Evolutionary conservation across 495 filamentous ascomycete species (phyloP), one percentile per base, ranked within the genome.

Genomic region (Xeromyces bisporus): DNA sequence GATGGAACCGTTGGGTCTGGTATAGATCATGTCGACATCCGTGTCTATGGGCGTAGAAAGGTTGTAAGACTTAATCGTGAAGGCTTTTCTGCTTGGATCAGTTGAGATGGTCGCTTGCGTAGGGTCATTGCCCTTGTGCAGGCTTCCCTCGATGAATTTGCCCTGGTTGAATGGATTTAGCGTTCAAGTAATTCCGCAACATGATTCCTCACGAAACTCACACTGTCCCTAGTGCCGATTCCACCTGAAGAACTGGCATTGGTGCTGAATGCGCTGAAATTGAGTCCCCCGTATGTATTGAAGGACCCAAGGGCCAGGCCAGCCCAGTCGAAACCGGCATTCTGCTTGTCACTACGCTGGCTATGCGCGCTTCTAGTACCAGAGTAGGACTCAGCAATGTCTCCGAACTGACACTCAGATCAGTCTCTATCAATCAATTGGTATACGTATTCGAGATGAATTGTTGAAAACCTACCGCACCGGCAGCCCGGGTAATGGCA

Each of bases 1-100:
- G 34, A 56, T 67, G 24, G 70, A 73, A 34, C 75, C 76, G 48
- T 84, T 77, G 2, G 73, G 68, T 80, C 92, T 86, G 44, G 60
- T 60, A 55, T 84, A 92, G 60, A 79, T 66, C 56, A 91, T 80
- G 52, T 85, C 69, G 32, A 93, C 55, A 28, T 87, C 71, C 38
- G 66, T 70, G 45, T 86, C 76, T 40, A 75, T 66, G 43, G 79
- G 71, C 39, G 73, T 69, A 12, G 73, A 69, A 34, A 93, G 59
- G 37, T 81, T 60, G 49, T 89, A 67, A 40, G 71, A 57, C 34
- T 54, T 68, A 44, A 93, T 71, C 3, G 85, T 91, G 59, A 89
- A 85, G 35, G 61, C 67, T 28, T 64, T 56, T 36, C 69, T 54
- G 18, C 56, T 56, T 3, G 53, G 34, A 46, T 47, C 31, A 25